phyloP scores from a whole-genome alignment of 2,329 filamentous ascomycete species.

The Hypoxylon sp. region DNA sequence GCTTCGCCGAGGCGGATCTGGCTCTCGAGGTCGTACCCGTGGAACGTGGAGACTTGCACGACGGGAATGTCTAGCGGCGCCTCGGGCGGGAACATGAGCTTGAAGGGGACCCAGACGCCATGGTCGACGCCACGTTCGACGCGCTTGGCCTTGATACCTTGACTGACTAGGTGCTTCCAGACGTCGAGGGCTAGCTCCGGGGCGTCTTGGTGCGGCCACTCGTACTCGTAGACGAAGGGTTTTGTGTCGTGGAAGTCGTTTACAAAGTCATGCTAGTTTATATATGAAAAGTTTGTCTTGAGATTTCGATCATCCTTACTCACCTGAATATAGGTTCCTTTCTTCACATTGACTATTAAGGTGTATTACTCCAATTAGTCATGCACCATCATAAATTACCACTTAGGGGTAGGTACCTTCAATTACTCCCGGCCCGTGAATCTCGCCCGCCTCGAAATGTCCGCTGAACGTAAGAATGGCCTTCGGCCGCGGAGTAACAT shows the following conservation, averaged over 20 bases:
- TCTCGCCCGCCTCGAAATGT: conserved; percentile 43
- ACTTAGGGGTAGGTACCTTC: conserved; percentile 24
- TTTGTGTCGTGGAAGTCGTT: conserved; percentile 44
- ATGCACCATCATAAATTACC: neutral
- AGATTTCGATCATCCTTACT: conserved; percentile 1
- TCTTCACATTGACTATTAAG: conserved; percentile 41
- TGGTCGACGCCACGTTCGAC: conserved; percentile 42
- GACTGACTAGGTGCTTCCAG: conserved; percentile 35
- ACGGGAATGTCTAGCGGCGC: conserved; percentile 40
- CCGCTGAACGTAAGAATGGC: conserved; percentile 43
- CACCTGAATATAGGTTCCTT: conserved; percentile 40
- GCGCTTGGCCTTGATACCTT: conserved; percentile 42
- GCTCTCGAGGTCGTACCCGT: conserved; percentile 40
- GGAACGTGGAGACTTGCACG: conserved; percentile 42
- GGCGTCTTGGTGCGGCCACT: conserved; percentile 41
- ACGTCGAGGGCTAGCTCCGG: conserved; percentile 39
- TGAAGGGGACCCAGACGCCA: conserved; percentile 43
- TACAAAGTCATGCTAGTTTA: conserved; percentile 41
- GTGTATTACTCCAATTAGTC: neutral
- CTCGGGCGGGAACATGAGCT: conserved; percentile 42
- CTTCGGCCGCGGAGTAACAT: conserved; percentile 39
- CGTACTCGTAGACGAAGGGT: conserved; percentile 43
- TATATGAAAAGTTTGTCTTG: conserved; percentile 3
- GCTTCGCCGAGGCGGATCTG: conserved; percentile 42
- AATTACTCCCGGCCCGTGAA: conserved; percentile 41